A percentile compares a stretch with the other conserved stretches of the same genome.
These are phyloP conservation scores for Casuarina glauca DNA, from an alignment of 306 rosid genomes.

Conservation along the genomic window DNA sequence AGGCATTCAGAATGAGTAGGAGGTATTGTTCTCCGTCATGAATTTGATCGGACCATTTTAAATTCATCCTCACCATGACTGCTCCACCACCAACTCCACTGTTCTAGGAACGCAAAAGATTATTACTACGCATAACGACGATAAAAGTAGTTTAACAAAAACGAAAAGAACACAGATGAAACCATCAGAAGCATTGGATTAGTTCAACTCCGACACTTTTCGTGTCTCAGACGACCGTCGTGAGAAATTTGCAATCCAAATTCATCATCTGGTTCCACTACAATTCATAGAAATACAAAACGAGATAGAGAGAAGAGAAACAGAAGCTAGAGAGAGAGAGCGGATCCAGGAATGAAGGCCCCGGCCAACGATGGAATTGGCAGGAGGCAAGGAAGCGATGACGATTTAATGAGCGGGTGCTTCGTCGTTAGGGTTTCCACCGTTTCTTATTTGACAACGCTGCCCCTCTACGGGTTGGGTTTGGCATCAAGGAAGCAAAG, in stretches of 20 bases:
- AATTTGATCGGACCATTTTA: slow-evolving; percentile 27
- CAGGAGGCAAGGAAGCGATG: background rate
- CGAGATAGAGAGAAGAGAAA: rapidly evolving
- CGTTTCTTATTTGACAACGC: background rate
- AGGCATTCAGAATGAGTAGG: slow-evolving; percentile 47
- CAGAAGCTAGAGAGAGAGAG: too few species aligned
- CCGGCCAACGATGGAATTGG: background rate
- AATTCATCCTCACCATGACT: slow-evolving; percentile 32
- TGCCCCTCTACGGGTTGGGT: background rate
- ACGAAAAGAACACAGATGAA: background rate
- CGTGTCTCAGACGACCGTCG: slow-evolving; percentile 65
- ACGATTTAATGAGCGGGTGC: slow-evolving; percentile 5
- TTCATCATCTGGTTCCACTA: slow-evolving; percentile 37
- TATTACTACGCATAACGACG: background rate
- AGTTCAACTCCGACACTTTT: slow-evolving; percentile 34
- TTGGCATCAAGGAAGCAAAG: too few species aligned
- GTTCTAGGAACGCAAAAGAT: background rate
- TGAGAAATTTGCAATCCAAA: slow-evolving; percentile 47
- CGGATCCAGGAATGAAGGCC: background rate
- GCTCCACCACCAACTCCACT: background rate
- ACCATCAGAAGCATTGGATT: slow-evolving; percentile 52
- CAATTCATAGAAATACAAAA: background rate
- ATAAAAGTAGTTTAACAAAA: background rate
- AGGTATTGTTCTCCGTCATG: slow-evolving; percentile 33
- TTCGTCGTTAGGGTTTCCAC: slow-evolving; percentile 29